These are phyloP conservation scores for Pyrenula massariospora DNA, from an alignment of 495 filamentous ascomycete genomes.

Conservation along the genomic window DNA sequence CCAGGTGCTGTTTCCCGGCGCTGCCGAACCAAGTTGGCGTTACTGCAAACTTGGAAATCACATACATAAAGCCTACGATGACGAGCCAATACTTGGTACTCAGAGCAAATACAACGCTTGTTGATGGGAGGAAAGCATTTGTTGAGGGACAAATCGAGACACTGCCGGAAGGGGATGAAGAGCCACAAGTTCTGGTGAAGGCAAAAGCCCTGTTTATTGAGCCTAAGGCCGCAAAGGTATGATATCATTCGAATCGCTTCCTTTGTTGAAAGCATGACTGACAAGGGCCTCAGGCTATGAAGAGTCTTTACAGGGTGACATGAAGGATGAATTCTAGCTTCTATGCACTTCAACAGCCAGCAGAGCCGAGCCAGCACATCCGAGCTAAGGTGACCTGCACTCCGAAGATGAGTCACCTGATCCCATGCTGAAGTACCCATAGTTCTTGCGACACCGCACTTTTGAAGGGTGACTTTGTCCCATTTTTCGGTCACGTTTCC, in stretches of 20 bases:
- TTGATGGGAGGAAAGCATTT: slow-evolving; percentile 94
- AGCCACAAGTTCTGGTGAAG: slow-evolving; percentile 57
- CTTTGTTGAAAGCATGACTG: too few species aligned
- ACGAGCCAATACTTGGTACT: slow-evolving; percentile 72
- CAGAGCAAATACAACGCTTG: slow-evolving; percentile 69
- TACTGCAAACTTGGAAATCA: slow-evolving; percentile 83
- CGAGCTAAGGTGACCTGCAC: too few species aligned
- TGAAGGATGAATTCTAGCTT: too few species aligned
- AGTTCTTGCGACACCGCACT: too few species aligned
- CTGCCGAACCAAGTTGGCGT: slow-evolving; percentile 82
- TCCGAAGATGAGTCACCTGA: too few species aligned
- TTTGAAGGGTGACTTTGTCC: too few species aligned
- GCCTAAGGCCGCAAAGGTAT: slow-evolving; percentile 37
- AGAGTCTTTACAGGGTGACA: not conserved
- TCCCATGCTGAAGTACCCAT: too few species aligned
- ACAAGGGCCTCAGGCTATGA: not conserved
- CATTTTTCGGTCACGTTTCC: too few species aligned
- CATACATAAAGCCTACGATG: slow-evolving; percentile 70
- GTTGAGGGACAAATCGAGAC: slow-evolving; percentile 86
- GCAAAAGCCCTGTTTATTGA: slow-evolving; percentile 83
- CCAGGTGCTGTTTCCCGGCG: slow-evolving; percentile 80
- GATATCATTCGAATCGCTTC: not conserved
- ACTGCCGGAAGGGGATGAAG: slow-evolving; percentile 48
- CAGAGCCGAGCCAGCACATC: too few species aligned
- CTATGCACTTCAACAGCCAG: too few species aligned